phyloP scores from a whole-genome alignment of 345 rosid genomes.

The Atalantia buxifolia region DNA sequence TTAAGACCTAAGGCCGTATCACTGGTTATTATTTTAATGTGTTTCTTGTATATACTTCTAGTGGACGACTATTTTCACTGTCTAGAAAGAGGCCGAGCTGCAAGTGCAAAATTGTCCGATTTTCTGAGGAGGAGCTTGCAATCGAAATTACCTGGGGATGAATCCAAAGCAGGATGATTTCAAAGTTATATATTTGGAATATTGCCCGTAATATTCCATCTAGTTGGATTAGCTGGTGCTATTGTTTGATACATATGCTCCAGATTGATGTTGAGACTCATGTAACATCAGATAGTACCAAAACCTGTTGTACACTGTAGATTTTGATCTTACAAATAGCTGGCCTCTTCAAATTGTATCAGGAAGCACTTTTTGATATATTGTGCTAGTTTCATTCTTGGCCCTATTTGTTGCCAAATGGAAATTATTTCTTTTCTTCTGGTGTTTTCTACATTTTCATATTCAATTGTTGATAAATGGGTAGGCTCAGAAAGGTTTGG shows the following conservation, averaged over 20 bases:
- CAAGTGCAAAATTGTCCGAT: constrained; percentile 60
- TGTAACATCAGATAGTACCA: background rate
- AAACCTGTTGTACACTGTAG: constrained; percentile 1
- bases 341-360: no score
- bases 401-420: background rate
- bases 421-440: background rate
- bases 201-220: background rate
- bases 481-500: no score
- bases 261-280: background rate
- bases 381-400: background rate
- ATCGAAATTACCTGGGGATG: constrained; percentile 40
- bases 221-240: background rate
- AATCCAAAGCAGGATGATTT: constrained; percentile 33
- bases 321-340: no score
- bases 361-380: no score
- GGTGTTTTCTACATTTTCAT: no score
- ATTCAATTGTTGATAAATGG: no score
- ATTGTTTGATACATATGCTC: no score
- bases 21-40: background rate
- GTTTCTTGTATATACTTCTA: constrained; percentile 23
- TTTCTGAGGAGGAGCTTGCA: constrained; percentile 76
- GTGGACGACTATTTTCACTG: constrained; percentile 77
- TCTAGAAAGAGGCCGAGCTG: constrained; percentile 72
- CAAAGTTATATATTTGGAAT: background rate
- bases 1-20: background rate